Evolutionary conservation across 805 yeast genomes (phyloP), one percentile per base, ranked within the genome.

Genomic region (Cyberlindnera saturnus): DNA sequence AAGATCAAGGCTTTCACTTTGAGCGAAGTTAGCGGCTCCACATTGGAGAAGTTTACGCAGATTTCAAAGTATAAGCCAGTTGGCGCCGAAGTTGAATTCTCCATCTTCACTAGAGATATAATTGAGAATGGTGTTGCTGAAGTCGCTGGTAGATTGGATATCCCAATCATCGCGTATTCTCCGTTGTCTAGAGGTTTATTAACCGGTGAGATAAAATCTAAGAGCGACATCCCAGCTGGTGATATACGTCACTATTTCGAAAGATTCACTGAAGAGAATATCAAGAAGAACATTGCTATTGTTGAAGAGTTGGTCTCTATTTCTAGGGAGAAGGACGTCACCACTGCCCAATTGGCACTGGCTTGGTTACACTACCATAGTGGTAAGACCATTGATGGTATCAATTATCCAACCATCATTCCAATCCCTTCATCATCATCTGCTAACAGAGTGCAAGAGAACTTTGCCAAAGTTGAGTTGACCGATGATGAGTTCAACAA

Each of bases 391-490:
- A 39, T 54, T 6, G 38, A 47, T 32, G 57, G 57, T 4, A 28
- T 49, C 9, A 65, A 67, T 40, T 71, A 67, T 42, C 75, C 89
- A 20, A 69, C 65, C 45, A 70, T 86, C 36, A 57, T 89, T 37
- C 95, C 96, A 30, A 84, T 89, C 59, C 96, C 96, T 17, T 82
- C 90, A 41, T 81, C 86, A 3, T 74, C 88, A 6, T 74, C 81
- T 32, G 60, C 65, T 4, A 67, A 62, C 10, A 80, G 86, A 60
- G 77, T 83, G 15, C 68, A 70, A 38, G 84, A 78, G 57, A 89
- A 87, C 64, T 67, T 75, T 50, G 63, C 68, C 18, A 61, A 60
- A 39, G 52, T 75, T 38, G 61, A 63, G 10, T 65, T 88, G 42
- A 59, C 79, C 3, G 79, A 74, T n/a, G 74, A 59, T 0, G 88